Conservation (phyloP, 495 filamentous ascomycete species). For the Penicillium verhagenii region DNA sequence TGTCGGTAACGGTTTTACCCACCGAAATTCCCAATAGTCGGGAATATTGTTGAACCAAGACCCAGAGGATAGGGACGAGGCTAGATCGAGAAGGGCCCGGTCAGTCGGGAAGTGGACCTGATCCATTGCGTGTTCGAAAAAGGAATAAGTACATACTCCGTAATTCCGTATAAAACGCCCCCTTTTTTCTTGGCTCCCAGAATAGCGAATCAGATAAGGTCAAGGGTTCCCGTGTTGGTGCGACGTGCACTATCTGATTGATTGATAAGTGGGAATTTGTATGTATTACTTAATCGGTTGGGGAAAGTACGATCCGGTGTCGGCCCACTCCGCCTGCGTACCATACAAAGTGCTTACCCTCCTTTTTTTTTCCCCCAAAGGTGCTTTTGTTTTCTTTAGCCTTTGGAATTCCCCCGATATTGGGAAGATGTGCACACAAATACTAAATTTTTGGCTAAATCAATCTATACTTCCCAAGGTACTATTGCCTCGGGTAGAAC, state of each 20-base stretch:
- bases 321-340: neutral
- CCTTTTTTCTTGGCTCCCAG: neutral
- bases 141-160: too few relatives aligned
- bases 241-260: slow-evolving; percentile 16
- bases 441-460: neutral
- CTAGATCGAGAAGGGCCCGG: neutral
- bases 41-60: slow-evolving; percentile 4
- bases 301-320: slow-evolving; percentile 1
- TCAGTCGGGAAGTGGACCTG: slow-evolving; percentile 15
- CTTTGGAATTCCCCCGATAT: neutral
- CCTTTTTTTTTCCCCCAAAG: neutral
- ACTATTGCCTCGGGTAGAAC: too few relatives aligned
- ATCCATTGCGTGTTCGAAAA: neutral
- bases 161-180: too few relatives aligned
- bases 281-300: slow-evolving; percentile 1
- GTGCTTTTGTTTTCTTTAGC: neutral
- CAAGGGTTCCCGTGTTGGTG: neutral
- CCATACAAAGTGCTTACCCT: neutral
- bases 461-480: too few relatives aligned
- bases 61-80: slow-evolving; percentile 9
- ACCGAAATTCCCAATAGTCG: slow-evolving; percentile 1
- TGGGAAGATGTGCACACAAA: neutral
- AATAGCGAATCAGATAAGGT: neutral
- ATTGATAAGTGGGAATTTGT: slow-evolving; percentile 23
- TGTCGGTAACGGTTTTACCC: neutral